A percentile compares a stretch with the other conserved stretches of the same genome.
phyloP scores from a whole-genome alignment of 352 stramenopile species.

The Phytophthora crassamura region DNA sequence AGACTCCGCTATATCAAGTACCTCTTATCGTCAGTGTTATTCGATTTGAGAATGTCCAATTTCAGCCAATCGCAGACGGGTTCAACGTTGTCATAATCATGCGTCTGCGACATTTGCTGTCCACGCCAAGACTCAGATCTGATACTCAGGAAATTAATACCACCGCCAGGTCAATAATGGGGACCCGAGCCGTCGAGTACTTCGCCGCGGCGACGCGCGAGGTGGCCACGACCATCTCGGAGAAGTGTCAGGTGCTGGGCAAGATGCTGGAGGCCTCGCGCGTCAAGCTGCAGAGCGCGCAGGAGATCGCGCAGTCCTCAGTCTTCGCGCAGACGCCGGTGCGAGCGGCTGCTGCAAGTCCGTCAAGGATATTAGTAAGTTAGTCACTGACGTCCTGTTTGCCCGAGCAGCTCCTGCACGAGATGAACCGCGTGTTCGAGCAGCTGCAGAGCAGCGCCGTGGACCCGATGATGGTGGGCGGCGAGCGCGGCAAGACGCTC shows the following conservation, averaged over 20 bases:
- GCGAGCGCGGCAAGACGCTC: constrained; percentile 71
- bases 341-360: not conserved
- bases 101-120: constrained; percentile 15
- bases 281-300: constrained; percentile 64
- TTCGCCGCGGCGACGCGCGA: constrained; percentile 59
- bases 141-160: not conserved
- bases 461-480: constrained; percentile 60
- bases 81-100: constrained; percentile 30
- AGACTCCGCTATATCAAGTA: too few relatives aligned
- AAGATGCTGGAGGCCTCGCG: constrained; percentile 71
- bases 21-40: not conserved
- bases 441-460: constrained; percentile 59
- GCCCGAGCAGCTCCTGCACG: constrained; percentile 56
- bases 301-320: constrained; percentile 50
- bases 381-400: not conserved
- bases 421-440: constrained; percentile 82
- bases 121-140: constrained; percentile 34
- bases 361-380: not conserved
- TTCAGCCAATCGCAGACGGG: constrained; percentile 22
- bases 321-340: constrained; percentile 72
- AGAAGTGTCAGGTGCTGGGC: constrained; percentile 77
- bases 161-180: constrained; percentile 6
- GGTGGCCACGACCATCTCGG: constrained; percentile 67
- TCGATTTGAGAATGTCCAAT: not conserved
- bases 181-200: constrained; percentile 36